phyloP scores from a whole-genome alignment of 768 basidiomycete genomes.

The Leccinum rimulosum region DNA sequence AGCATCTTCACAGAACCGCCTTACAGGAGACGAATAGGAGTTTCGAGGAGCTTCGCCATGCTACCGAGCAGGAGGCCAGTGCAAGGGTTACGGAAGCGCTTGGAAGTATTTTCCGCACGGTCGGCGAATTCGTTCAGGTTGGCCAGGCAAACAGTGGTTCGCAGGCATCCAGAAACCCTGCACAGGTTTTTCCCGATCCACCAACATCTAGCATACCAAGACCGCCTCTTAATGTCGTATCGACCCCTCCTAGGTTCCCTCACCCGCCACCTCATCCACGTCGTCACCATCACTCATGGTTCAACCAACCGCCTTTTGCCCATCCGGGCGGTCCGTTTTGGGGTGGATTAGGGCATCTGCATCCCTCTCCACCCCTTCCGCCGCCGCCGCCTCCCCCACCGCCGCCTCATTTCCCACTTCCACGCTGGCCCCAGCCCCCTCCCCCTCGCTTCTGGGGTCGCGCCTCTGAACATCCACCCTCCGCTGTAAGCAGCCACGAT shows the following conservation, averaged over 20 bases:
- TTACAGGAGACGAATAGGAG: constrained; percentile 36
- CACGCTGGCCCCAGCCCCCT: constrained; percentile 27
- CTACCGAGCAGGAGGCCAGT: constrained; percentile 64
- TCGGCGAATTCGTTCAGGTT: constrained; percentile 38
- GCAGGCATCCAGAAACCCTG: constrained; percentile 1
- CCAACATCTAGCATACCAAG: constrained; percentile 5
- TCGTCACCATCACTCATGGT: constrained; percentile 27
- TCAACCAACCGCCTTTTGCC: constrained; percentile 11
- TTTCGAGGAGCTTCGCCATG: constrained; percentile 44
- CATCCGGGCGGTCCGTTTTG: constrained; percentile 15
- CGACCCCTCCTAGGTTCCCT: constrained; percentile 16
- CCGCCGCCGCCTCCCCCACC: constrained; percentile 22
- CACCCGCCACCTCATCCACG: constrained; percentile 17
- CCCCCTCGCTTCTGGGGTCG: constrained; percentile 22
- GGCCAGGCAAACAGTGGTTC: constrained; percentile 7
- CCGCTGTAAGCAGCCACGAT: constrained; percentile 1
- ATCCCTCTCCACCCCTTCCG: constrained; percentile 13
- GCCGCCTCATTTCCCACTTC: constrained; percentile 1
- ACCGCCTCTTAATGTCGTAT: constrained; percentile 8
- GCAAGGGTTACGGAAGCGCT: constrained; percentile 62
- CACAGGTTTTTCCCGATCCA: constrained; percentile 1
- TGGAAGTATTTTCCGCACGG: constrained; percentile 52
- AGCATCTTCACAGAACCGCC: constrained; percentile 49
- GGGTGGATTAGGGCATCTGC: constrained; percentile 17
- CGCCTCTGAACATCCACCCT: background rate